Percentiles rank a stretch among this genome's conserved stretches.
Evolutionary conservation across 192 early-diverging fungal species (phyloP).

Genomic region (Backusella australiensis): DNA sequence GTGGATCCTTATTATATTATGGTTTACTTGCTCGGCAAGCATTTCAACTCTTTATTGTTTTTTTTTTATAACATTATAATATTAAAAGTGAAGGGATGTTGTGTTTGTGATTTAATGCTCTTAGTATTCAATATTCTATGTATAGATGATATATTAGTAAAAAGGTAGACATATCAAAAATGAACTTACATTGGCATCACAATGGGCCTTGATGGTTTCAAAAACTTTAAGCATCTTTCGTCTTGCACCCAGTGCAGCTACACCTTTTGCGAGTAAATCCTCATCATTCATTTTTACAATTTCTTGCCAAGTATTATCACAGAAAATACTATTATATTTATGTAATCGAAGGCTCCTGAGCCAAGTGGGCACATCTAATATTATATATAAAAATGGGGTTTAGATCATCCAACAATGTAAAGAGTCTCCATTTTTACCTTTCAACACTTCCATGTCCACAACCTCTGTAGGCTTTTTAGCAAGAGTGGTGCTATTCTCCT

Average conservation of each 20-base stretch:
- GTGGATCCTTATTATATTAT: not conserved
- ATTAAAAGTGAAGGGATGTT: not conserved
- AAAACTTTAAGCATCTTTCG: conserved; percentile 98
- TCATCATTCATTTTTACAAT: conserved; percentile 86
- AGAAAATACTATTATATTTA: conserved; percentile 93
- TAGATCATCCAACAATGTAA: not conserved
- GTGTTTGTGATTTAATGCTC: not conserved
- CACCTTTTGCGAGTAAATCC: conserved; percentile 78
- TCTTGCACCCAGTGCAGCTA: conserved; percentile 90
- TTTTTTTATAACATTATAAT: not conserved
- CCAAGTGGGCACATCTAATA: conserved; percentile 88
- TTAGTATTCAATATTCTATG: conserved; percentile 13
- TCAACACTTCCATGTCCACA: conserved; percentile 71
- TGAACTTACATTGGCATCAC: conserved; percentile 34
- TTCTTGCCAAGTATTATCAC: conserved; percentile 82
- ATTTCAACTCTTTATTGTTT: not conserved
- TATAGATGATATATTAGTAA: no score
- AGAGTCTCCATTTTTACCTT: conserved; percentile 46
- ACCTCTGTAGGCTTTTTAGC: conserved; percentile 74
- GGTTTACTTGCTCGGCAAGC: not conserved
- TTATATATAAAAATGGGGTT: not conserved
- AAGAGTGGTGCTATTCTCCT: not conserved
- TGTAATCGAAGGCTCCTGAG: conserved; percentile 89
- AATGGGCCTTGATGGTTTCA: conserved; percentile 62
- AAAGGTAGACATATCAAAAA: not conserved